Evolutionary conservation across 2,329 filamentous ascomycete species (phyloP), one percentile per base, ranked within the genome.

Genomic region (Calonectria naviculata): DNA sequence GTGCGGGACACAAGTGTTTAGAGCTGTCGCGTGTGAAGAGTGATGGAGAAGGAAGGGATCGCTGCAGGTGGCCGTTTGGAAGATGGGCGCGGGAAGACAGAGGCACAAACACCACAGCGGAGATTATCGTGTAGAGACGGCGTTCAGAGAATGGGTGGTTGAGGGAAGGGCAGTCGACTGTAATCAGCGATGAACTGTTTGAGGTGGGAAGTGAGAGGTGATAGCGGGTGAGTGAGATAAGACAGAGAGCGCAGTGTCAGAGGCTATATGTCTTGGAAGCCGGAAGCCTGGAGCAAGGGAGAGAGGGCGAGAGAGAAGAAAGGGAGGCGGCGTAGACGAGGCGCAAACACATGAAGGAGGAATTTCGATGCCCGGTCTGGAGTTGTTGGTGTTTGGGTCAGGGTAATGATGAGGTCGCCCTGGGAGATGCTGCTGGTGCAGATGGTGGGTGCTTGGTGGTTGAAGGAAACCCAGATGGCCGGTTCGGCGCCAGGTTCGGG

Each of bases 401-500:
- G 67, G 70, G 54, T 36, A 36, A 36, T 41, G 42, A 65, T 31
- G 60, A 66, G 47, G 65, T 64, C 65, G 68, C 29, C 62, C 54
- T 46, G 54, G 63, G 47, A 73, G 54, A 74, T 64, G 65, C 72
- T 26, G 29, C 44, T 46, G 44, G 29, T 61, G 67, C 69, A 72
- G 46, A 29, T 49, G 70, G 64, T 68, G 49, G 65, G 68, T 71
- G 66, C 70, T 67, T 69, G 73, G 70, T 67, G 65, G 68, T 77
- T 76, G 76, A 78, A 58, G 52, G 52, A 38, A 58, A 58, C 78
- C 76, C 76, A 78, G 74, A 78, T 78, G 74, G 74, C 74, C 75
- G 76, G 76, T 76, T 74, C 76, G 72, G 68, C 64, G 67, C 69
- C 71, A 77, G 71, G 60, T 74, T 72, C 64, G 76, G 67, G 71